A percentile compares a stretch with the other conserved stretches of the same genome.
These are phyloP conservation scores for Rosa rugosa DNA, from an alignment of 306 rosid species.

Conservation along the genomic window DNA sequence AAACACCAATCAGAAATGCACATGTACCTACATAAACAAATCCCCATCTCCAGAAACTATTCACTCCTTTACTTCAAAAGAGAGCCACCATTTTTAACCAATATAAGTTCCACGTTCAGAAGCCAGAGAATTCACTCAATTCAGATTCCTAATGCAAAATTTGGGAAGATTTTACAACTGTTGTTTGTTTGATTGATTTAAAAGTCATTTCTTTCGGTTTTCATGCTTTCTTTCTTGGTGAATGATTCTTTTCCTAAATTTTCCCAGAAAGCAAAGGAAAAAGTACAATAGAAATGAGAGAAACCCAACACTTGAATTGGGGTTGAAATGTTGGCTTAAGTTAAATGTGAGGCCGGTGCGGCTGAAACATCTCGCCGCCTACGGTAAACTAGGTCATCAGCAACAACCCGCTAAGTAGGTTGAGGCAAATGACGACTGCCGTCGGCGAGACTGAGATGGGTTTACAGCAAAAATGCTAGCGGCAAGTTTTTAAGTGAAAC, in stretches of 20 bases:
- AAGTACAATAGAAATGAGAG: background rate
- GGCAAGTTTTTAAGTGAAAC: too few species aligned
- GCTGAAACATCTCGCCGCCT: slow-evolving; percentile 35
- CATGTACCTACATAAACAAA: background rate
- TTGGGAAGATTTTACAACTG: background rate
- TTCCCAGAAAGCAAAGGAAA: background rate
- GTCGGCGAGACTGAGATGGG: slow-evolving; percentile 34
- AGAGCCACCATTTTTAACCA: slow-evolving; percentile 1
- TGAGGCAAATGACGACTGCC: slow-evolving; percentile 29
- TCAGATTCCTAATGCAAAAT: background rate
- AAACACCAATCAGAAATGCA: background rate
- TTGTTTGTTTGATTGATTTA: background rate
- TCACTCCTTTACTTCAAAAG: background rate
- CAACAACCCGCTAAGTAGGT: slow-evolving; percentile 64
- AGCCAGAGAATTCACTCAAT: background rate
- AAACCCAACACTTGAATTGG: slow-evolving; percentile 44
- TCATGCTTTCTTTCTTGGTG: background rate
- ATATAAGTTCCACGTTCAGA: background rate
- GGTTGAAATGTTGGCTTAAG: slow-evolving; percentile 52
- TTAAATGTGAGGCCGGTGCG: slow-evolving; percentile 43
- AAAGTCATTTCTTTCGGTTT: background rate
- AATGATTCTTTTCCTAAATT: slow-evolving; percentile 5
- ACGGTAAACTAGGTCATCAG: slow-evolving; percentile 8
- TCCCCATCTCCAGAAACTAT: slow-evolving; percentile 2
- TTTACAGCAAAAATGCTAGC: too few species aligned